Conservation (phyloP, 257 asterid species). For the Rubia yunnanensis region DNA sequence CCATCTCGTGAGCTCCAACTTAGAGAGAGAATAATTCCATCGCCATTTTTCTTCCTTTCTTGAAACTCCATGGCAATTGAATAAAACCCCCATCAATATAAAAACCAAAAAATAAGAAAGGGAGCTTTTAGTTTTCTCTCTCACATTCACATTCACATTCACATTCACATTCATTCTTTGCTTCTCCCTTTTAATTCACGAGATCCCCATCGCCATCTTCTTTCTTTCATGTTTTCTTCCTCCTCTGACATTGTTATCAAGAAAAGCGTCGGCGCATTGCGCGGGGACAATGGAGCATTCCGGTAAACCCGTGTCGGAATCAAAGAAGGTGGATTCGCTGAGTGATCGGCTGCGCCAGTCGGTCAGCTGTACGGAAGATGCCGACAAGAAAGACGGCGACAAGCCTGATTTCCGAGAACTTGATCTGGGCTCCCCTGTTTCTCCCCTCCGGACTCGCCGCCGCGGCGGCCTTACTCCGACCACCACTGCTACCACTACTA, state of each 20-base stretch:
- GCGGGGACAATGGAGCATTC: slow-evolving; percentile 33
- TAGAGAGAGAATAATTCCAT: background rate
- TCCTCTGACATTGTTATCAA: background rate
- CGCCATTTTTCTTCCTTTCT: background rate
- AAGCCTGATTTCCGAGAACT: slow-evolving; percentile 76
- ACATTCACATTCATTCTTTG: slow-evolving; percentile 58
- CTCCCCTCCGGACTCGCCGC: slow-evolving; percentile 39
- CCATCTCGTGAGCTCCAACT: background rate
- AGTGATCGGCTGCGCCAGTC: slow-evolving; percentile 48
- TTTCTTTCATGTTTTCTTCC: slow-evolving; percentile 14
- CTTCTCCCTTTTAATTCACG: slow-evolving; percentile 52
- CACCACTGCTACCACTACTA: slow-evolving; percentile 6
- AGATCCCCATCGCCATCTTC: slow-evolving; percentile 47
- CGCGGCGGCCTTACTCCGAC: background rate
- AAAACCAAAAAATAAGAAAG: background rate
- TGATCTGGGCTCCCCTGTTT: slow-evolving; percentile 70
- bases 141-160: slow-evolving; percentile 52
- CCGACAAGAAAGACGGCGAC: slow-evolving; percentile 20
- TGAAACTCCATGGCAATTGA: background rate
- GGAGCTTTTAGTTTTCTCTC: slow-evolving; percentile 16
- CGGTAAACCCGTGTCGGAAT: slow-evolving; percentile 30
- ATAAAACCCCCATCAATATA: too few species aligned
- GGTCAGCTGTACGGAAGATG: slow-evolving; percentile 20
- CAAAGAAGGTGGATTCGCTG: slow-evolving; percentile 30
- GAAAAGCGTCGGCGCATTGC: background rate